phyloP scores from a whole-genome alignment of 83 land plant species.

The Larix sibirica region DNA sequence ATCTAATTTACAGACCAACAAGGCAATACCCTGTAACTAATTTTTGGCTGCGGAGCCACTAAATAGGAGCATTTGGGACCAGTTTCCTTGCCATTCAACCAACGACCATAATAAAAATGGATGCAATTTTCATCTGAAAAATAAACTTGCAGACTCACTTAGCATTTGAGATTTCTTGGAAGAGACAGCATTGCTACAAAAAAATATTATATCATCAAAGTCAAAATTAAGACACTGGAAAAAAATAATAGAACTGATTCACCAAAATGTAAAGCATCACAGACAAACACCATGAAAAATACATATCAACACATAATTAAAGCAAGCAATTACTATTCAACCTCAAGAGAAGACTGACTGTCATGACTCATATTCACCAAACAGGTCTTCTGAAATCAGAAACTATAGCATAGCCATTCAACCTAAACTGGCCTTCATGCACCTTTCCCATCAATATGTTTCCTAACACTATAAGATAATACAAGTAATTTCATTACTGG shows the following conservation, averaged over 20 bases:
- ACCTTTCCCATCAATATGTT: not conserved
- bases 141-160: not conserved
- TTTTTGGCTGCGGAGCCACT: not conserved
- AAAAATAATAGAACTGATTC: not conserved
- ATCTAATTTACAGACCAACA: not conserved
- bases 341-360: not conserved
- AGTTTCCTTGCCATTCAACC: not conserved
- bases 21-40: not conserved
- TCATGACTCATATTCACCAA: not conserved
- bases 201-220: not conserved
- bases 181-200: too few relatives aligned
- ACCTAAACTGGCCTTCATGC: not conserved
- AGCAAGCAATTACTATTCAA: constrained; percentile 9
- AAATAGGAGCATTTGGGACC: not conserved
- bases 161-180: not conserved
- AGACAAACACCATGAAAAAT: not conserved
- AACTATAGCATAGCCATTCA: not conserved
- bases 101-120: not conserved
- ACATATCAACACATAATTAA: not conserved
- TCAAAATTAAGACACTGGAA: not conserved
- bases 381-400: not conserved
- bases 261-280: not conserved
- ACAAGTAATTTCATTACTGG: not conserved
- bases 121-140: not conserved
- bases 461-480: not conserved